Evolutionary conservation across 2,329 filamentous ascomycete genomes (phyloP).

Genomic region (Fusarium verrucosum): DNA sequence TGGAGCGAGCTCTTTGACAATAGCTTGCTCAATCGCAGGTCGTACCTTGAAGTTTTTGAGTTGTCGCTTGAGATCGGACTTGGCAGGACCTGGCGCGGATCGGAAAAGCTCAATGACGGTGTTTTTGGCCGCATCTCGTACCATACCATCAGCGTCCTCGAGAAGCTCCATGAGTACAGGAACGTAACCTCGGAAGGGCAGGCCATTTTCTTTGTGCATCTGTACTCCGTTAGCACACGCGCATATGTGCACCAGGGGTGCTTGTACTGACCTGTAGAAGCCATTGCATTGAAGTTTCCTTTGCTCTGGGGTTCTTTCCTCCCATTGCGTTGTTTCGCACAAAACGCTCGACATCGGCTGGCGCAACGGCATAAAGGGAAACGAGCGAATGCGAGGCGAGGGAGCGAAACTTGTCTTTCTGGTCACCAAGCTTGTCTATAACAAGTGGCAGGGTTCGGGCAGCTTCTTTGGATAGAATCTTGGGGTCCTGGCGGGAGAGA

Average conservation of each 20-base stretch:
- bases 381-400: constrained; percentile 78
- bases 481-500: constrained; percentile 84
- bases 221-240: constrained; percentile 48
- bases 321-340: constrained; percentile 81
- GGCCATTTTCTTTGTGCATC: constrained; percentile 82
- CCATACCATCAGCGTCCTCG: constrained; percentile 88
- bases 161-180: constrained; percentile 84
- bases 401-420: constrained; percentile 82
- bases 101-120: constrained; percentile 89
- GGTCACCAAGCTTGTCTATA: constrained; percentile 86
- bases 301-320: constrained; percentile 83
- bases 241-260: background rate
- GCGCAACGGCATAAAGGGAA: constrained; percentile 77
- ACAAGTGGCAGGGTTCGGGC: constrained; percentile 77
- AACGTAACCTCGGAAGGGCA: constrained; percentile 86
- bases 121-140: constrained; percentile 83
- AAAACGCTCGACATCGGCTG: constrained; percentile 79
- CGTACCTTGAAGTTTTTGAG: constrained; percentile 85
- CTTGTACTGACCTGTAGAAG: constrained; percentile 71
- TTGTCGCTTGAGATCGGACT: constrained; percentile 88
- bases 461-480: constrained; percentile 74
- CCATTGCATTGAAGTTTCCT: constrained; percentile 88
- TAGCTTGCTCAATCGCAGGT: constrained; percentile 83
- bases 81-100: constrained; percentile 81
- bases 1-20: constrained; percentile 77